phyloP scores from a whole-genome alignment of 305 asterid species.

The Solanum hybrid region DNA sequence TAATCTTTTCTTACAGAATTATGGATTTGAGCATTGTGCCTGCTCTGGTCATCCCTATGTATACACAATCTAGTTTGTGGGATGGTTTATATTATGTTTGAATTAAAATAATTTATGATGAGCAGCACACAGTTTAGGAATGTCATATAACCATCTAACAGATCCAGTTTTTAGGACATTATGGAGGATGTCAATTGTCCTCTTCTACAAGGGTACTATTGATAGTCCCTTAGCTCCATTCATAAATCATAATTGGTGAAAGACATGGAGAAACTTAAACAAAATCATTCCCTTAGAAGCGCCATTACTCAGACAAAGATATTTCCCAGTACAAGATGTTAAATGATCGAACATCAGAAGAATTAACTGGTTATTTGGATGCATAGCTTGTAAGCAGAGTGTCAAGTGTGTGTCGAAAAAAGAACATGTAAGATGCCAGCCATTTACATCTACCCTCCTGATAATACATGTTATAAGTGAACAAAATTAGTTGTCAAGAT shows the following conservation, averaged over 20 bases:
- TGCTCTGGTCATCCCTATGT: background rate
- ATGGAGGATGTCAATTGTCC: background rate
- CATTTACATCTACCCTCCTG: background rate
- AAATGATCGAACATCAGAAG: background rate
- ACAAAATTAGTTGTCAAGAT: background rate
- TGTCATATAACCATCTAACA: background rate
- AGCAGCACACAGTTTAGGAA: background rate
- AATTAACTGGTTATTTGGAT: background rate
- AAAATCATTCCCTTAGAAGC: background rate
- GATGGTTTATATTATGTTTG: background rate
- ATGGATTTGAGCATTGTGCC: background rate
- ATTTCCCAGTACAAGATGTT: background rate
- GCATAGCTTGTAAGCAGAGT: background rate
- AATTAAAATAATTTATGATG: background rate
- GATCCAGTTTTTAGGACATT: background rate
- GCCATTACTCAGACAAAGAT: background rate
- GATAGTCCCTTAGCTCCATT: background rate
- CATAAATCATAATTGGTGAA: background rate
- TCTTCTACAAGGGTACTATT: background rate
- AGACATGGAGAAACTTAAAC: background rate
- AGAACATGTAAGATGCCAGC: background rate
- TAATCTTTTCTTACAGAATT: background rate
- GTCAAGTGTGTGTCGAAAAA: background rate
- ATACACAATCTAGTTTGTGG: background rate
- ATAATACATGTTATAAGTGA: background rate